A percentile compares a stretch with the other conserved stretches of the same genome.
Conservation (phyloP, 1,284 basidiomycete genomes). For the Naganishia sp. region DNA sequence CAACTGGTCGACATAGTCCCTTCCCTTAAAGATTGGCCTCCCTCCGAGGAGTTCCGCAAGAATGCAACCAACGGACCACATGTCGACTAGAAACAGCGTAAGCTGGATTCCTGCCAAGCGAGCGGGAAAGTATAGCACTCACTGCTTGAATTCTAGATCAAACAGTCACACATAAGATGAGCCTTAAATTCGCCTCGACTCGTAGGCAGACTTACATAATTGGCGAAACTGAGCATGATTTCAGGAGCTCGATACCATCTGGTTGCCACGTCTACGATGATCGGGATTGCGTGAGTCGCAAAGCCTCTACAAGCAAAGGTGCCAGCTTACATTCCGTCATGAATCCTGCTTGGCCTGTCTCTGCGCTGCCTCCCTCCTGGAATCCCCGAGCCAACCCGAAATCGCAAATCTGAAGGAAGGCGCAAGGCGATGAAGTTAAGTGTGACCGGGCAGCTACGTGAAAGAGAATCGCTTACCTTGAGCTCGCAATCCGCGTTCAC, state of each 20-base stretch:
- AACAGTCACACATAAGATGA: conserved; percentile 10
- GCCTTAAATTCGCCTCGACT: background rate
- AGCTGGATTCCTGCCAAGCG: background rate
- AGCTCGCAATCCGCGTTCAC: conserved; percentile 98
- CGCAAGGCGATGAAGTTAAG: too few relatives aligned
- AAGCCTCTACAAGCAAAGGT: background rate
- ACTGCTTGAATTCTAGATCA: conserved; percentile 57
- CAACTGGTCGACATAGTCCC: conserved; percentile 97
- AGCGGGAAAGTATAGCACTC: conserved; percentile 30
- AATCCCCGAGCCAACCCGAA: conserved; percentile 97
- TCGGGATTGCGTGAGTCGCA: background rate
- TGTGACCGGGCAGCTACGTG: background rate
- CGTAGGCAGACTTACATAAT: conserved; percentile 67
- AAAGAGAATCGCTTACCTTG: conserved; percentile 56
- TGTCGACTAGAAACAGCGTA: conserved; percentile 66
- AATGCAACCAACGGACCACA: conserved; percentile 98
- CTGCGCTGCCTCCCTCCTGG: conserved; percentile 69
- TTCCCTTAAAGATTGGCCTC: conserved; percentile 96
- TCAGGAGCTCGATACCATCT: conserved; percentile 96
- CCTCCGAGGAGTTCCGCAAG: conserved; percentile 94
- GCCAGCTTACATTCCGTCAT: conserved; percentile 84
- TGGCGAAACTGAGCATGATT: conserved; percentile 96
- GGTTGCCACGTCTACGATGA: conserved; percentile 69
- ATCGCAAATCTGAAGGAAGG: conserved; percentile 74
- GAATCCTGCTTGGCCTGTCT: conserved; percentile 83